Conservation (phyloP, 1,284 basidiomycete genomes). For the Takashimella tepidaria region DNA sequence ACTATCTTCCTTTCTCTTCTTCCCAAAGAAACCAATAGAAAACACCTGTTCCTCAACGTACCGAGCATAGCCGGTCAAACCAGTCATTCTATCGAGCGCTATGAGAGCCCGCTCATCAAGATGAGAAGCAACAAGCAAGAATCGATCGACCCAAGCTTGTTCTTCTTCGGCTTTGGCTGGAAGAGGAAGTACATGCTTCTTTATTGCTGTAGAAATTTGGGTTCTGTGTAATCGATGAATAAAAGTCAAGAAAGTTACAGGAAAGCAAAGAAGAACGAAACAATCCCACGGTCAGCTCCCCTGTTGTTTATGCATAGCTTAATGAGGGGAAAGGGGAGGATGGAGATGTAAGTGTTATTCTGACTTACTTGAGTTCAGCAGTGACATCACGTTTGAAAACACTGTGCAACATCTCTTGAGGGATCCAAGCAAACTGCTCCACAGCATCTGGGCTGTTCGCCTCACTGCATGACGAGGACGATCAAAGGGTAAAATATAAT, state of each 20-base stretch:
- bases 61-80: constrained; percentile 51
- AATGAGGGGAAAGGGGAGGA: not conserved
- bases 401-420: constrained; percentile 63
- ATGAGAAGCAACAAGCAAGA: constrained; percentile 68
- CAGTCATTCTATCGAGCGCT: constrained; percentile 59
- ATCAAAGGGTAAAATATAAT: too few species aligned
- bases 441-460: constrained; percentile 68
- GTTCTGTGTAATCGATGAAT: constrained; percentile 13
- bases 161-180: constrained; percentile 64
- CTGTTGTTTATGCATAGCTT: not conserved
- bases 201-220: constrained; percentile 48
- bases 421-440: constrained; percentile 90
- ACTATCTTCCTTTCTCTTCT: not conserved
- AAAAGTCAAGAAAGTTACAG: not conserved
- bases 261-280: not conserved
- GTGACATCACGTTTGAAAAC: constrained; percentile 47
- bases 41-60: constrained; percentile 1
- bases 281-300: not conserved
- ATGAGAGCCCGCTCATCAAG: constrained; percentile 61
- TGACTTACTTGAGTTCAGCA: constrained; percentile 57
- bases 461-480: constrained; percentile 56
- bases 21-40: too few species aligned
- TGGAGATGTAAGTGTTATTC: too few species aligned
- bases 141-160: constrained; percentile 73
- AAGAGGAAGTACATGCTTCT: constrained; percentile 73